phyloP scores from a whole-genome alignment of 2,329 filamentous ascomycete species.

The Penicillium fuscoglaucum region DNA sequence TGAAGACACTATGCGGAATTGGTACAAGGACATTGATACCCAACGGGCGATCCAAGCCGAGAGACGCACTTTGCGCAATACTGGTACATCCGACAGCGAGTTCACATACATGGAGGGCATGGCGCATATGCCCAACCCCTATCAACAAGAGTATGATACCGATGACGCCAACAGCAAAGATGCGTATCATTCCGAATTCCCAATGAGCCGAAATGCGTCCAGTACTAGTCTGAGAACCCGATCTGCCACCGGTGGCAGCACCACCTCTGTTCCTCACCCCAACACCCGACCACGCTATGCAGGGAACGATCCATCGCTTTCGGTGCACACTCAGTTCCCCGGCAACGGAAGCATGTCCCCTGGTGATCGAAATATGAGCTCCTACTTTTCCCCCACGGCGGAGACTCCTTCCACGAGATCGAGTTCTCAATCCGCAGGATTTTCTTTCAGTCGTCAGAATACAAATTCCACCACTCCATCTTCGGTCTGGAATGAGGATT shows the following conservation, averaged over 20 bases:
- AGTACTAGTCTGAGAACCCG: slow-evolving; percentile 73
- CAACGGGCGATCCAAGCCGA: slow-evolving; percentile 65
- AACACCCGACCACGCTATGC: slow-evolving; percentile 68
- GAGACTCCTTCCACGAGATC: slow-evolving; percentile 64
- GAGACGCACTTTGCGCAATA: slow-evolving; percentile 53
- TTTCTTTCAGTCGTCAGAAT: slow-evolving; percentile 74
- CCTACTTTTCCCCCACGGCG: slow-evolving; percentile 85
- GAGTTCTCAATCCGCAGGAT: slow-evolving; percentile 59
- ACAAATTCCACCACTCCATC: slow-evolving; percentile 59
- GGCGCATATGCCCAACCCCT: slow-evolving; percentile 75
- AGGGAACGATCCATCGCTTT: slow-evolving; percentile 63
- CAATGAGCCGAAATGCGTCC: slow-evolving; percentile 67
- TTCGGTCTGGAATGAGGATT: slow-evolving; percentile 65
- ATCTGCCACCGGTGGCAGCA: slow-evolving; percentile 67
- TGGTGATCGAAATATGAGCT: slow-evolving; percentile 65
- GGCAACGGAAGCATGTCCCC: slow-evolving; percentile 56
- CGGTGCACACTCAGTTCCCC: slow-evolving; percentile 65
- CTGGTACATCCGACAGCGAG: slow-evolving; percentile 63
- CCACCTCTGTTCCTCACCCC: slow-evolving; percentile 39
- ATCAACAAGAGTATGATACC: slow-evolving; percentile 61
- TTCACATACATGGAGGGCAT: slow-evolving; percentile 78
- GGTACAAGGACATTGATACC: slow-evolving; percentile 74
- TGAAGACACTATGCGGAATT: slow-evolving; percentile 91
- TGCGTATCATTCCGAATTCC: slow-evolving; percentile 50
- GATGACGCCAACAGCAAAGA: slow-evolving; percentile 48